Base-by-base conservation (phyloP, 106 monocot species). In the Acorus gramineus region DNA sequence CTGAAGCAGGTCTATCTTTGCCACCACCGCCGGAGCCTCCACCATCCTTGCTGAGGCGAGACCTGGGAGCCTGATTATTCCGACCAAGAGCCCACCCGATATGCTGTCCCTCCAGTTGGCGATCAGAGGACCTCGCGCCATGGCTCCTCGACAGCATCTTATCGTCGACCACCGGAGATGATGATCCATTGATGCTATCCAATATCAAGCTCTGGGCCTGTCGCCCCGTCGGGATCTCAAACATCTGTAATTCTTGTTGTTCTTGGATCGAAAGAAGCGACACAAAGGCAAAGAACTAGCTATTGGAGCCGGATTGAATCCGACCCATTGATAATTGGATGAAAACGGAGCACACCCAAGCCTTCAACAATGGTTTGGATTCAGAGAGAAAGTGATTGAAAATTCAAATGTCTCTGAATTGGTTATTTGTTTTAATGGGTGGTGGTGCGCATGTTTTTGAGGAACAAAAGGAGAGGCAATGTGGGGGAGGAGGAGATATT, bases 71-170 rank as follows among this genome's bases (percentile, higher is more conserved):
- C 44, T 49, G 55, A 11, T 49, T 65, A 0, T 56, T 45, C 45
- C 72, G 67, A 42, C 76, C 76, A 5, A 83, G 71, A 47, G 57
- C 67, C 9, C 42, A 76, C 2, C 83, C 83, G 42, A 79, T 72
- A 57, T 65, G 56, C 47, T 69, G 81, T 4, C 47, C 69, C 6
- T 71, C 82, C 3, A 74, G 47, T 5, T 60, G 51, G 14, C 45
- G 63, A 10, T 51, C 55, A 14, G 46, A 6, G 3, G 52, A 46
- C 59, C 50, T 47, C 6, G 62, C 47, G 14, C 75, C 79, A 11
- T 72, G 76, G 65, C 79, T 83, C 14, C 76, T 55, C 13, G 64
- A 60, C 46, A 62, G 44, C 64, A 57, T 46, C 57, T 11, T 68
- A 4, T 56, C 59, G 2, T 61, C 75, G 2, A n/a, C 67, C 45